phyloP scores from a whole-genome alignment of 2,329 filamentous ascomycete species.

The Chaetomium olivaceum region DNA sequence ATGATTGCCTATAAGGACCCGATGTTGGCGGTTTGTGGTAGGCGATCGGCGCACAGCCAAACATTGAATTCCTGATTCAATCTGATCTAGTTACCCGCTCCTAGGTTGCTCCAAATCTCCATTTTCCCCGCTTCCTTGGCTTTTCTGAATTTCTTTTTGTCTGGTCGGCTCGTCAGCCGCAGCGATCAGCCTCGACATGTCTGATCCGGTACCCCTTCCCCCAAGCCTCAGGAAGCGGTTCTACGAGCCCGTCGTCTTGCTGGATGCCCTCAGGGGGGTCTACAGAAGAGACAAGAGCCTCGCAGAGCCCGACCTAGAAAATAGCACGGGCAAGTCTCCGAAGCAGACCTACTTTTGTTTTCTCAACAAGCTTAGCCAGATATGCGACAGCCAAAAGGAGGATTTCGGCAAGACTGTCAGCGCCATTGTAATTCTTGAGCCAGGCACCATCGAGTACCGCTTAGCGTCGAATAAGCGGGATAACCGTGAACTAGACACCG shows the following conservation, averaged over 20 bases:
- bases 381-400: constrained; percentile 34
- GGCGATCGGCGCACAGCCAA: neutral
- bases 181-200: neutral
- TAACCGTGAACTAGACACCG: constrained; percentile 3
- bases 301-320: constrained; percentile 21
- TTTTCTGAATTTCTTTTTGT: neutral
- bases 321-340: neutral
- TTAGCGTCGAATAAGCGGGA: constrained; percentile 37
- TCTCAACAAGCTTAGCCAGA: constrained; percentile 36
- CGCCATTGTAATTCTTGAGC: constrained; percentile 32
- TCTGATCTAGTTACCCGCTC: neutral
- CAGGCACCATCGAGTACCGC: constrained; percentile 34
- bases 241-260: constrained; percentile 26
- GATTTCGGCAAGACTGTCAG: constrained; percentile 33
- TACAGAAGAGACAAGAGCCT: constrained; percentile 11
- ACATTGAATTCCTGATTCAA: neutral
- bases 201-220: neutral
- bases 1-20: neutral
- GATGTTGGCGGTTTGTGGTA: neutral
- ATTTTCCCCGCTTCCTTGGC: neutral
- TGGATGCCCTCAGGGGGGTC: constrained; percentile 15
- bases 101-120: neutral
- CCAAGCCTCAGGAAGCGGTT: constrained; percentile 24
- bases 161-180: neutral
- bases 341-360: constrained; percentile 32